Conservation (phyloP, 2,329 filamentous ascomycete genomes). For the Aspergillus sp. region DNA sequence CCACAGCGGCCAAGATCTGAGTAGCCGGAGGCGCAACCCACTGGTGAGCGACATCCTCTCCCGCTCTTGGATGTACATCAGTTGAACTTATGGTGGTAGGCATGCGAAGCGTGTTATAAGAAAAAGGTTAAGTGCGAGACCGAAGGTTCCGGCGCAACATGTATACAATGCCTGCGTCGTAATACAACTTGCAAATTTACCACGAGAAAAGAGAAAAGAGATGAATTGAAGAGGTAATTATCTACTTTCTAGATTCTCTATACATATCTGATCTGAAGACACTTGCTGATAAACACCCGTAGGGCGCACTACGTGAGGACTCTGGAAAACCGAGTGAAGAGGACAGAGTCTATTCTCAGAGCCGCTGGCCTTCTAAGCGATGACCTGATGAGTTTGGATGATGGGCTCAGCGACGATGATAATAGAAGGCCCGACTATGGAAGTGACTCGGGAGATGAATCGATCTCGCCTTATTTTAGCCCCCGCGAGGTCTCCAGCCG, state of each 20-base stretch:
- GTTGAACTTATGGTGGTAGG: constrained; percentile 51
- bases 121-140: constrained; percentile 90
- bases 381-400: constrained; percentile 64
- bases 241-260: background rate
- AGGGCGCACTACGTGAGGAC: constrained; percentile 93
- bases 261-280: background rate
- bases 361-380: constrained; percentile 81
- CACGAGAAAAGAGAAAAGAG: constrained; percentile 89
- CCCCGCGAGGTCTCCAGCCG: constrained; percentile 2
- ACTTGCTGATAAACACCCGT: constrained; percentile 13
- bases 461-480: constrained; percentile 33
- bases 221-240: constrained; percentile 79
- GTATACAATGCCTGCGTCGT: constrained; percentile 90
- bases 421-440: constrained; percentile 15
- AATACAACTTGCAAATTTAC: constrained; percentile 93
- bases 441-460: constrained; percentile 44
- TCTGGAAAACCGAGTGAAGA: constrained; percentile 84
- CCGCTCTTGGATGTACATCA: constrained; percentile 5
- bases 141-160: constrained; percentile 69
- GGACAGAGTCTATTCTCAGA: constrained; percentile 83
- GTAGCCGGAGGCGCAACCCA: constrained; percentile 21
- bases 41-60: constrained; percentile 22
- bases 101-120: constrained; percentile 90
- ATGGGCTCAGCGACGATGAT: constrained; percentile 25
- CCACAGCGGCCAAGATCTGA: constrained; percentile 10